Evolutionary conservation across 2,329 filamentous ascomycete genomes (phyloP).

Genomic region (Coniella vitis): DNA sequence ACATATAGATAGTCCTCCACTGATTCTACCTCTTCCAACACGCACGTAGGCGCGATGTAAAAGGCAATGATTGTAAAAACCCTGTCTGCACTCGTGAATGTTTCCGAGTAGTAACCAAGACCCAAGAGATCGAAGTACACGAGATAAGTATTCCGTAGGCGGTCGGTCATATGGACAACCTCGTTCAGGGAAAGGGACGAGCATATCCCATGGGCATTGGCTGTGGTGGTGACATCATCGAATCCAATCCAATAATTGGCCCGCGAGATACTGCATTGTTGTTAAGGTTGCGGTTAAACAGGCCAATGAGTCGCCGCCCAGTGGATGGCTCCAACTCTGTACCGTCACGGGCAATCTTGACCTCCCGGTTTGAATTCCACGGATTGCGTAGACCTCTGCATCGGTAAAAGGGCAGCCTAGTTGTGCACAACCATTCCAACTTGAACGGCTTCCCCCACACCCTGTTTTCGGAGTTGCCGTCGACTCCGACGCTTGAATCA

Average conservation of each 20-base stretch:
- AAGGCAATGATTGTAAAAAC: too few relatives aligned
- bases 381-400: conserved; percentile 83
- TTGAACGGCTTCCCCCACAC: conserved; percentile 88
- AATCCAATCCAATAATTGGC: conserved; percentile 10
- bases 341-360: conserved; percentile 92
- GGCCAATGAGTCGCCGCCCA: conserved; percentile 66
- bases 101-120: too few relatives aligned
- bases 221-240: conserved; percentile 7
- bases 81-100: too few relatives aligned
- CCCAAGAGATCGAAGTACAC: too few relatives aligned
- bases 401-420: conserved; percentile 77
- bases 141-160: too few relatives aligned
- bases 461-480: conserved; percentile 44
- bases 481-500: conserved; percentile 30
- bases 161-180: too few relatives aligned
- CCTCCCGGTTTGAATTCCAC: conserved; percentile 91
- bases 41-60: too few relatives aligned
- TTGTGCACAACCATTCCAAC: conserved; percentile 83
- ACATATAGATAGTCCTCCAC: too few relatives aligned
- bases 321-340: conserved; percentile 84
- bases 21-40: too few relatives aligned
- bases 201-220: conserved; percentile 14
- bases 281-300: conserved; percentile 58
- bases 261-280: conserved; percentile 11
- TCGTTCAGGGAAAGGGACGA: conserved; percentile 2